Conservation (phyloP, 306 rosid species). For the Vigna angularis region DNA sequence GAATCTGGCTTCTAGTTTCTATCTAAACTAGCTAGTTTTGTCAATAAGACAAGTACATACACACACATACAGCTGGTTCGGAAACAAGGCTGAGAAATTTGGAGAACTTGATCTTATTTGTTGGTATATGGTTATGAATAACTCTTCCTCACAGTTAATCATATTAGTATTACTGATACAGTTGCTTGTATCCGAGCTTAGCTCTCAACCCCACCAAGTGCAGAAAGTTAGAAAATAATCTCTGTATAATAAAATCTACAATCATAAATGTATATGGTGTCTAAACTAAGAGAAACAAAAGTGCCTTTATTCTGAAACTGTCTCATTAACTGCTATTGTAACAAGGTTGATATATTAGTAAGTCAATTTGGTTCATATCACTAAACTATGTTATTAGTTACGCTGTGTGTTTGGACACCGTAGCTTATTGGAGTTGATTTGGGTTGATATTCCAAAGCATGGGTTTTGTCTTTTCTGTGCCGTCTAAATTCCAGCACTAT, state of each 20-base stretch:
- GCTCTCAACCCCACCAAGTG: background rate
- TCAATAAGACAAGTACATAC: background rate
- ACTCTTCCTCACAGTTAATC: background rate
- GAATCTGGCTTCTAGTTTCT: conserved; percentile 9
- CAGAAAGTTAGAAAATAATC: background rate
- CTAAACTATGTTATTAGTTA: background rate
- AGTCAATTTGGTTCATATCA: background rate
- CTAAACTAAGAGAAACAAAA: background rate
- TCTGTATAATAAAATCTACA: background rate
- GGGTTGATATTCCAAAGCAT: conserved; percentile 47
- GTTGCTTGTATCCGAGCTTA: background rate
- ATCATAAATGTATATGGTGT: background rate
- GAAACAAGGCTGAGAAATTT: background rate
- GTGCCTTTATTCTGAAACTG: background rate
- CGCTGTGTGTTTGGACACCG: background rate
- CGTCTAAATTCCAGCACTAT: conserved; percentile 40
- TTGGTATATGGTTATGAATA: conserved; percentile 6
- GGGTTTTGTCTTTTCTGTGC: conserved; percentile 44
- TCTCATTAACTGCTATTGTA: background rate
- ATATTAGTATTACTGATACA: background rate
- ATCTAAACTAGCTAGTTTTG: conserved; percentile 1
- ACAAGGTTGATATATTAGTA: background rate
- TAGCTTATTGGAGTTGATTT: background rate
- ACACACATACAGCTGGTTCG: conserved; percentile 5
- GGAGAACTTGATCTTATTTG: conserved; percentile 19